Conservation (phyloP, 1,139 yeast species). For the Hanseniaspora sp. region DNA sequence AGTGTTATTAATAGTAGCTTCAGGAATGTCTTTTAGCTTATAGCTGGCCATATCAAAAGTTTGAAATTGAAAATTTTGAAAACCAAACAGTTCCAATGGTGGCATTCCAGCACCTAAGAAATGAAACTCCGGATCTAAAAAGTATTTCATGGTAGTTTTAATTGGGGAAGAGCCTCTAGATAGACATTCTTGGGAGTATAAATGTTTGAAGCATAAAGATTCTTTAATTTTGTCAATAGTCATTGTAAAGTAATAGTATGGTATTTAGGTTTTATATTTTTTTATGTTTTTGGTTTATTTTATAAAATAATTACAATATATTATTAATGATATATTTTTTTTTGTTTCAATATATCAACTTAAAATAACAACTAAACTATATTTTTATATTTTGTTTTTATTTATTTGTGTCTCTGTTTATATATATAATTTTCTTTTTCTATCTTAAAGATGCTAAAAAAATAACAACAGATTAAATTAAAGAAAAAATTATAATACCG, state of each 20-base stretch:
- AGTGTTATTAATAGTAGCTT: constrained; percentile 21
- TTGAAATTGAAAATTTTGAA: constrained; percentile 48
- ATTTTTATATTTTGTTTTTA: no score
- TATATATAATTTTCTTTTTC: no score
- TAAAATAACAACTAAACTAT: no score
- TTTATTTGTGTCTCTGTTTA: no score
- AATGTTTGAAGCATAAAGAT: constrained; percentile 55
- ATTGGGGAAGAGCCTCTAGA: constrained; percentile 57
- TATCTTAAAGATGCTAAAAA: no score
- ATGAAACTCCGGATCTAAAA: constrained; percentile 51
- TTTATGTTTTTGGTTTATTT: not conserved
- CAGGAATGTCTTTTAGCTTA: constrained; percentile 32
- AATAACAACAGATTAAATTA: no score
- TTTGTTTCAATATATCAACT: no score
- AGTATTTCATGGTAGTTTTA: constrained; percentile 63
- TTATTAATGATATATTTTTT: no score
- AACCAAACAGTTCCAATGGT: constrained; percentile 65
- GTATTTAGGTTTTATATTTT: not conserved
- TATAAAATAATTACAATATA: no score
- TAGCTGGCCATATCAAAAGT: constrained; percentile 24
- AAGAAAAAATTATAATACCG: no score
- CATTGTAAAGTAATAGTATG: not conserved
- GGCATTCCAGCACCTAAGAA: constrained; percentile 86
- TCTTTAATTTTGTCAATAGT: constrained; percentile 26
- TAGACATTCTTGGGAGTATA: constrained; percentile 56